Base-by-base conservation (phyloP, 345 rosid species). In the Salix arbutifolia region DNA sequence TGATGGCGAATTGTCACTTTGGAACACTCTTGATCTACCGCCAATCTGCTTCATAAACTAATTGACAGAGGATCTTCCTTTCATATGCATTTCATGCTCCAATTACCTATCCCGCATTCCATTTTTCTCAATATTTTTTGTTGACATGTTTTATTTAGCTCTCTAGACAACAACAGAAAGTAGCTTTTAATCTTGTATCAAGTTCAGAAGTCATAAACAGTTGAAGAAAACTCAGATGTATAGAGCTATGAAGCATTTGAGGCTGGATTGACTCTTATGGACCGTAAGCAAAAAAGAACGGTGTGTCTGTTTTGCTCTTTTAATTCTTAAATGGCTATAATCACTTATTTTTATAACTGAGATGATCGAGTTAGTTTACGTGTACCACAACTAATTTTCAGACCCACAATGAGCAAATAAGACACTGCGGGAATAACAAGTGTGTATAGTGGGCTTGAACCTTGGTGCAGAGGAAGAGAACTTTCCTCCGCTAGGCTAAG, bases 21-120 rank as follows among this genome's bases (percentile, higher is more conserved):
- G 95, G 89, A 89, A 87, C 87, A 83, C 90, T 30, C 91, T 91
- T 69, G 92, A 88, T 83, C 92, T 88, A 12, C 91, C 86, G 35
- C 86, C 90, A 18, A 87, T 91, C 74, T 89, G 94, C 77, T 86
- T 73, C 62, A 90, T 89, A 44, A 88, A 82, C 85, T 91, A 75
- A 79, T 66, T 58, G 6, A 33, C 19, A 19, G 14, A 52, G 35
- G 48, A 69, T 14, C 30, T 74, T 52, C 38, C 23, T 48, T 68
- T 30, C n/a, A 11, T 28, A 50, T 21, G 21, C 37, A 35, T 18
- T 58, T 68, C 42, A 52, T 48, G 30, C 10, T 61, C 19, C 21
- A 64, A 66, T 72, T 48, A 53, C 50, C 8, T 3, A 52, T 21
- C 4, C 38, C 18, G 37, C 75, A 44, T 80, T 40, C 46, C 21